Conservation (phyloP, 352 stramenopile genomes). For the Phytophthora macrochlamydospora region DNA sequence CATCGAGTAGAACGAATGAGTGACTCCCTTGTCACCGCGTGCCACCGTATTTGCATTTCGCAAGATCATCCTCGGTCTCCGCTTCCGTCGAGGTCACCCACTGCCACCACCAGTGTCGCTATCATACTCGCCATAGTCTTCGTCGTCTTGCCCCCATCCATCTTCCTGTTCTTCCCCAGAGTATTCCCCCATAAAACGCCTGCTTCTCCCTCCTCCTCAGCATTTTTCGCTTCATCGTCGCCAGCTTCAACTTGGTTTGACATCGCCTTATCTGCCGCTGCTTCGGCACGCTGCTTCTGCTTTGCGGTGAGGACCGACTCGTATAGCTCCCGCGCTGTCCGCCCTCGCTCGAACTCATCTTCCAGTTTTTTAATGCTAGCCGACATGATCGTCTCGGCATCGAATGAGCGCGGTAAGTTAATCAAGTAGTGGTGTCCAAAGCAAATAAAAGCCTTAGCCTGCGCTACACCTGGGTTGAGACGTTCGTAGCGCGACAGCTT, state of each 20-base stretch:
- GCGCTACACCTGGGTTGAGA: slow-evolving; percentile 48
- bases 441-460: slow-evolving; percentile 68
- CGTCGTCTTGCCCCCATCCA: slow-evolving; percentile 11
- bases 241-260: not conserved
- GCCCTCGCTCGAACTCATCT: slow-evolving; percentile 77
- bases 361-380: slow-evolving; percentile 80
- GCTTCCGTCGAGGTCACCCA: slow-evolving; percentile 12
- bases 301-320: slow-evolving; percentile 74
- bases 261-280: slow-evolving; percentile 4
- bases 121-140: not conserved
- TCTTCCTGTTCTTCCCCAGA: slow-evolving; percentile 12
- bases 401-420: slow-evolving; percentile 76
- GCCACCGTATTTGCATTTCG: slow-evolving; percentile 44
- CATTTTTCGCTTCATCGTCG: not conserved
- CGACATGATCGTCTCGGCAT: slow-evolving; percentile 71
- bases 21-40: slow-evolving; percentile 64
- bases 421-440: slow-evolving; percentile 87
- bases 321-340: slow-evolving; percentile 71
- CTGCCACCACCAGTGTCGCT: not conserved
- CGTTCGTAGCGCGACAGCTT: slow-evolving; percentile 73
- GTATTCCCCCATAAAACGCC: not conserved
- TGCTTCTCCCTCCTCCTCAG: slow-evolving; percentile 2
- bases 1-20: slow-evolving; percentile 82
- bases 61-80: slow-evolving; percentile 30
- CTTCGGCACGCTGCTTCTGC: slow-evolving; percentile 36